Evolutionary conservation across 306 rosid genomes (phyloP), one percentile per base, ranked within the genome.

Genomic region (Fagus crenata): DNA sequence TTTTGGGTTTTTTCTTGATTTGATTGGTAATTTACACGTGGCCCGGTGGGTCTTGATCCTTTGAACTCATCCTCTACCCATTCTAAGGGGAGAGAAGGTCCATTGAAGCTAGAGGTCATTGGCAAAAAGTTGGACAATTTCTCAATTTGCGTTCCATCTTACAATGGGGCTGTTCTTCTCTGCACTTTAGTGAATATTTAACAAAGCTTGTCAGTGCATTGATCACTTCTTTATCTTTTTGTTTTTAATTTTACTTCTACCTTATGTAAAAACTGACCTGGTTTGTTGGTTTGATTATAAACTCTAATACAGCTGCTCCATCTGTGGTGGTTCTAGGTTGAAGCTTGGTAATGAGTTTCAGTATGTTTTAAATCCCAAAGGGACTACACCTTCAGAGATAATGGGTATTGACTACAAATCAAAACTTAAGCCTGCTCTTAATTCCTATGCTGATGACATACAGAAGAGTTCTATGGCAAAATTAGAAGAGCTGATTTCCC

Each of bases 371-470:
- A 87, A 95, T 84, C 54, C 92, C 65, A 81, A 88, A 73, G 97
- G 99, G 69, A 86, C 88, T 39, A 87, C 93, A 8, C 89, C 90
- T 33, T 77, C 91, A 68, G 96, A 91, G 88, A 85, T 95, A 67
- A 88, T 91, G 96, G 97, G 99, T 43, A 70, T 89, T 75, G 91
- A 92, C 84, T 77, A 89, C 81, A 95, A 95, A 78, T 65, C 79
- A 68, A 75, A 74, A 4, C 61, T 92, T 68, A 91, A 85, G 85
- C 93, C 96, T 81, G 84, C 86, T 12, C 92, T 95, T 17, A 78
- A 65, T 42, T 82, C 93, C 55, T 80, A 74, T 69, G 78, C 85
- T 0, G 85, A 88, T 51, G 96, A 87, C 46, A 81, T 89, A 51
- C 90, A 89, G 87, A 91, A 75, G 72, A 85, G 73, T 85, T 88